Percentiles rank a stretch among this genome's conserved stretches.
Conservation (phyloP, 768 basidiomycete species). For the Neoboletus subvelutipes region DNA sequence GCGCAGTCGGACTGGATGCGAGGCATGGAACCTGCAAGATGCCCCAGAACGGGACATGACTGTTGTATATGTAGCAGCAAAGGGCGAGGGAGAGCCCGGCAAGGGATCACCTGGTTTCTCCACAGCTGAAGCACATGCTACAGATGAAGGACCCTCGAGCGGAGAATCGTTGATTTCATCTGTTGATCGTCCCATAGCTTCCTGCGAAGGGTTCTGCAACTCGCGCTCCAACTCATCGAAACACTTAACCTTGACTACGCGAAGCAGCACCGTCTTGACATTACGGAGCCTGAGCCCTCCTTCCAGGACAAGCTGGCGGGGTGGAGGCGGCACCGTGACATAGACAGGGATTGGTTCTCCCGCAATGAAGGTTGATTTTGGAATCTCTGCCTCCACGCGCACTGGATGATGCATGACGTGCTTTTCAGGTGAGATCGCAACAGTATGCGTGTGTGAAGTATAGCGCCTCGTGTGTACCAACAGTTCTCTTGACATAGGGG, state of each 20-base stretch:
- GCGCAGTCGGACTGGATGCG: conserved; percentile 69
- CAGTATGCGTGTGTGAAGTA: conserved; percentile 56
- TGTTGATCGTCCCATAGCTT: conserved; percentile 15
- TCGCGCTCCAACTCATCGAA: conserved; percentile 38
- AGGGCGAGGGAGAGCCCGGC: conserved; percentile 39
- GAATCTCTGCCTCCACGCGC: conserved; percentile 65
- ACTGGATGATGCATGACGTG: conserved; percentile 61
- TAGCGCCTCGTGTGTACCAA: conserved; percentile 75
- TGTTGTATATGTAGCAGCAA: conserved; percentile 46
- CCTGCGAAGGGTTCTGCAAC: conserved; percentile 28
- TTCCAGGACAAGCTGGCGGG: conserved; percentile 62
- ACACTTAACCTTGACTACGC: conserved; percentile 56
- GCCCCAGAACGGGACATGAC: conserved; percentile 86
- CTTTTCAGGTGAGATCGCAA: conserved; percentile 61
- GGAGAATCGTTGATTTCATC: conserved; percentile 15
- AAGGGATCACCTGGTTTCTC: conserved; percentile 38
- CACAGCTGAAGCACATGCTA: conserved; percentile 17
- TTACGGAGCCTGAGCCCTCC: conserved; percentile 76
- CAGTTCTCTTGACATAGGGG: conserved; percentile 52
- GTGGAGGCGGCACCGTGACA: conserved; percentile 76
- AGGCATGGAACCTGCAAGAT: conserved; percentile 85
- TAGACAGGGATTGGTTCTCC: conserved; percentile 80
- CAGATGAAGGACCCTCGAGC: conserved; percentile 35
- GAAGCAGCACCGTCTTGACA: conserved; percentile 74
- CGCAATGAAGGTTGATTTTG: conserved; percentile 66